These are phyloP conservation scores for Rhinocladiella mackenziei DNA, from an alignment of 2,329 filamentous ascomycete genomes.

Conservation along the genomic window DNA sequence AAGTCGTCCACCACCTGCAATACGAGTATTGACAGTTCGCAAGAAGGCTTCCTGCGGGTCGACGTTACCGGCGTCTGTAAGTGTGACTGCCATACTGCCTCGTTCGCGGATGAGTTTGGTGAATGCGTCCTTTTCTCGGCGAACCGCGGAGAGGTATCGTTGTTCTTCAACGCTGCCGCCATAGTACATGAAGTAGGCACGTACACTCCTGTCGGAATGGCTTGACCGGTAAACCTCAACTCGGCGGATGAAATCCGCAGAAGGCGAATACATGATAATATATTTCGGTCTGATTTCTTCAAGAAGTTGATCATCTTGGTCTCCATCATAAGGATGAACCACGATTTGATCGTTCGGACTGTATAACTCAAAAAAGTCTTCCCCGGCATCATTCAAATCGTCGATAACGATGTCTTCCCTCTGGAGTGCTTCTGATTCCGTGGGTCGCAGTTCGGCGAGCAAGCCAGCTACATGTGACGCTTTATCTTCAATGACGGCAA, in stretches of 20 bases:
- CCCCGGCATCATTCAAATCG: slow-evolving; percentile 67
- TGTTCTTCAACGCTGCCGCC: slow-evolving; percentile 93
- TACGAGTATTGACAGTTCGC: slow-evolving; percentile 91
- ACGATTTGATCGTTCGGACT: slow-evolving; percentile 86
- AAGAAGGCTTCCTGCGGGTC: slow-evolving; percentile 90
- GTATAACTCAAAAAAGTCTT: slow-evolving; percentile 85
- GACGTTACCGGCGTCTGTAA: slow-evolving; percentile 67
- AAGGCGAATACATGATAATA: slow-evolving; percentile 98
- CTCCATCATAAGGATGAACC: slow-evolving; percentile 89
- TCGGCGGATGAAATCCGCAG: slow-evolving; percentile 86
- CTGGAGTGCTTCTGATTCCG: slow-evolving; percentile 68
- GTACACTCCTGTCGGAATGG: slow-evolving; percentile 62
- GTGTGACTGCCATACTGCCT: slow-evolving; percentile 83
- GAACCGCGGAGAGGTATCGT: slow-evolving; percentile 79
- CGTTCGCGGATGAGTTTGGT: slow-evolving; percentile 92
- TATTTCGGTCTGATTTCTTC: slow-evolving; percentile 91
- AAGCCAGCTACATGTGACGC: slow-evolving; percentile 76
- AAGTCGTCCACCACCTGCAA: slow-evolving; percentile 85
- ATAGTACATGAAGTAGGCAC: slow-evolving; percentile 97
- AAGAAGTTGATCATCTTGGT: slow-evolving; percentile 92
- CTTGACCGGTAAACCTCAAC: slow-evolving; percentile 96
- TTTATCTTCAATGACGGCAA: slow-evolving; percentile 69
- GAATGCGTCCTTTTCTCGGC: slow-evolving; percentile 95
- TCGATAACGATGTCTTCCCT: slow-evolving; percentile 74
- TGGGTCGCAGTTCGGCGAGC: slow-evolving; percentile 78